A percentile compares a stretch with the other conserved stretches of the same genome.
phyloP scores from a whole-genome alignment of 108 stramenopile genomes.

The Cylindrotheca closterium region DNA sequence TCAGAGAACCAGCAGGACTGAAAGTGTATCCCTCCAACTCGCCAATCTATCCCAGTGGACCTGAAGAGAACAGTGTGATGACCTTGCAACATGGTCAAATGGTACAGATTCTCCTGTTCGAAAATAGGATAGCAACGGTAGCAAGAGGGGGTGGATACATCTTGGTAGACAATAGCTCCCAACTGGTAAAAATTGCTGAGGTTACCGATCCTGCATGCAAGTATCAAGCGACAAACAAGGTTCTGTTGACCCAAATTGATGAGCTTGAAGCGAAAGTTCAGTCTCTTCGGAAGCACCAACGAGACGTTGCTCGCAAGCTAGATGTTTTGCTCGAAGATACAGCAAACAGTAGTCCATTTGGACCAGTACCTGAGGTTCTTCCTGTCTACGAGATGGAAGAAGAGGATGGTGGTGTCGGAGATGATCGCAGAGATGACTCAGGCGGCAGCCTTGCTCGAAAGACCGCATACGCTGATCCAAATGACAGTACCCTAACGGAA shows the following conservation, averaged over 20 bases:
- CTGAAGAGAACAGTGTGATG: background rate
- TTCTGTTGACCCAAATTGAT: constrained; percentile 7
- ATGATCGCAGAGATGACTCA: background rate
- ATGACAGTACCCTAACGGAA: background rate
- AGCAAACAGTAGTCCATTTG: background rate
- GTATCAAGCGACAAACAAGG: constrained; percentile 8
- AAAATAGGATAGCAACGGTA: constrained; percentile 24
- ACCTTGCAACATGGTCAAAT: constrained; percentile 14
- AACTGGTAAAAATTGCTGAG: constrained; percentile 49
- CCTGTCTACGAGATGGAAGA: background rate
- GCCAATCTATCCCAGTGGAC: background rate
- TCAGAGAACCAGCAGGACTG: constrained; percentile 23
- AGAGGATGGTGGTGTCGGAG: background rate
- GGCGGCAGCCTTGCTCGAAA: too few relatives aligned
- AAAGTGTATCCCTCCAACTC: constrained; percentile 7
- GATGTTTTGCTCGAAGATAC: background rate
- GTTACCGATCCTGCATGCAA: constrained; percentile 12
- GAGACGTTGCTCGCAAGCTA: background rate
- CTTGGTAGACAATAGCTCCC: constrained; percentile 45
- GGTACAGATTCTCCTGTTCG: constrained; percentile 13
- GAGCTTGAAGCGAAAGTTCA: constrained; percentile 5
- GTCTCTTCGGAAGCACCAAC: background rate
- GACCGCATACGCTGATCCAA: background rate
- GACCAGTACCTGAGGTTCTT: constrained; percentile 9
- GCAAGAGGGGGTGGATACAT: constrained; percentile 57